Conservation (phyloP, 768 basidiomycete species). For the Lenzites betulinus region DNA sequence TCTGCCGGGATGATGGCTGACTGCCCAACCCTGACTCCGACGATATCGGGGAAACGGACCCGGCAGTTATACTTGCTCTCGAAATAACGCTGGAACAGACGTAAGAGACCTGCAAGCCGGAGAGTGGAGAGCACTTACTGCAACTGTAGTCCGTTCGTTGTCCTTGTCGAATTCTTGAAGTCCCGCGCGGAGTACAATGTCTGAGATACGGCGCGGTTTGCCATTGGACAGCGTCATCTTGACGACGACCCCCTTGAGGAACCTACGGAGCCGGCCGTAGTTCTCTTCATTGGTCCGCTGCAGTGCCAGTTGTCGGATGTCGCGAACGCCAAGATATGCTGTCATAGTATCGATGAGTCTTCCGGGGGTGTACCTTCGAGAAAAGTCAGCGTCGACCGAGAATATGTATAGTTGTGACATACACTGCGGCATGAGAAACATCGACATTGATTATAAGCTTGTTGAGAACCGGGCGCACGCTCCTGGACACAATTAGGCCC, state of each 20-base stretch:
- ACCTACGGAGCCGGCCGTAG: constrained; percentile 24
- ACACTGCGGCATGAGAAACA: constrained; percentile 20
- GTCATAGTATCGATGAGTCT: constrained; percentile 7
- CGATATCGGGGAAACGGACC: constrained; percentile 2
- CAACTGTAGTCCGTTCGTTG: constrained; percentile 38
- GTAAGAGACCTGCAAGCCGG: not conserved
- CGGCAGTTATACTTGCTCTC: constrained; percentile 11
- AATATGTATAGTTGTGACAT: not conserved
- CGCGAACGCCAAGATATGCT: not conserved
- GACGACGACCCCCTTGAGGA: constrained; percentile 31
- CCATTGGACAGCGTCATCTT: constrained; percentile 2
- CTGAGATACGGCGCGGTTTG: constrained; percentile 39
- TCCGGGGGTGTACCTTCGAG: constrained; percentile 12
- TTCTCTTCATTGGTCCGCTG: not conserved
- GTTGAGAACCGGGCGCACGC: constrained; percentile 22
- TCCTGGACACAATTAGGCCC: constrained; percentile 6
- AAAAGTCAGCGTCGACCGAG: not conserved
- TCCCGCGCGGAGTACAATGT: constrained; percentile 42
- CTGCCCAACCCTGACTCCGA: constrained; percentile 20
- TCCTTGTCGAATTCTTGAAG: constrained; percentile 43
- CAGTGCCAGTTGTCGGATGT: constrained; percentile 9
- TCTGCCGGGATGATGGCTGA: constrained; percentile 48
- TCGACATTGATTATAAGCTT: constrained; percentile 24
- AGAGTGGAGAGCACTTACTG: constrained; percentile 32
- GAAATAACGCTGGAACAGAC: constrained; percentile 34